Base-by-base conservation (phyloP, 208 protist species). In the Leishmania martiniquensis region DNA sequence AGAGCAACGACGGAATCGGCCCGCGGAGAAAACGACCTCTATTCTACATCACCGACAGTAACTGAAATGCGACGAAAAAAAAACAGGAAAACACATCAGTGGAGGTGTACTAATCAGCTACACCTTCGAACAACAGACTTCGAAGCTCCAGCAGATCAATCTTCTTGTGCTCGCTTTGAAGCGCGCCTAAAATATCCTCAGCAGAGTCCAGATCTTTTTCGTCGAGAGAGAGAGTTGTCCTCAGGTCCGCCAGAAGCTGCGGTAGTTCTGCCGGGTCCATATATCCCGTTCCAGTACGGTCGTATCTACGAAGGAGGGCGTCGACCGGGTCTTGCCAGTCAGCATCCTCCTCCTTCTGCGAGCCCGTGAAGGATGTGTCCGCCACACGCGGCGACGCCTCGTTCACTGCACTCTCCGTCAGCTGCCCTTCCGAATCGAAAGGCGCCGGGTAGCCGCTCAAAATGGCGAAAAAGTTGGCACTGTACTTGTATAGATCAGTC, bases 381-480 rank as follows among this genome's bases (percentile, higher is more conserved):
- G 20, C 32, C 7, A 77, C 75, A 22, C 65, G 22, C 34, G 42
- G 29, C 44, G 66, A 22, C 25, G 52, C 51, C 7, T n/a, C 75
- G 51, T n/a, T 52, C 20, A 29, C 80, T 2, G 65, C 69, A 51
- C 76, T 72, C 69, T 88, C 87, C n/a, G 85, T 87, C 81, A 88
- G 84, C n/a, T 91, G 85, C 0, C 93, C 93, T 54, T 95, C 88
- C 42, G 87, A 82, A 44, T 96, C 92, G 80, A 98, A 98, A 25
- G 91, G 91, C 1, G 86, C 82, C 9, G 81, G 59, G 42, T 89
- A 81, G 15, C 93, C 95, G 63, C 89, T 92, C 68, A 97, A 84
- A 37, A 92, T 89, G 44, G 95, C 93, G 75, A 98, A 98, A 80
- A 97, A 98, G 69, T 98, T 98, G n/a, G 95, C 95, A 54, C 93